Evolutionary conservation across 2,329 filamentous ascomycete species (phyloP).

Genomic region (Hypoxylon sp.): DNA sequence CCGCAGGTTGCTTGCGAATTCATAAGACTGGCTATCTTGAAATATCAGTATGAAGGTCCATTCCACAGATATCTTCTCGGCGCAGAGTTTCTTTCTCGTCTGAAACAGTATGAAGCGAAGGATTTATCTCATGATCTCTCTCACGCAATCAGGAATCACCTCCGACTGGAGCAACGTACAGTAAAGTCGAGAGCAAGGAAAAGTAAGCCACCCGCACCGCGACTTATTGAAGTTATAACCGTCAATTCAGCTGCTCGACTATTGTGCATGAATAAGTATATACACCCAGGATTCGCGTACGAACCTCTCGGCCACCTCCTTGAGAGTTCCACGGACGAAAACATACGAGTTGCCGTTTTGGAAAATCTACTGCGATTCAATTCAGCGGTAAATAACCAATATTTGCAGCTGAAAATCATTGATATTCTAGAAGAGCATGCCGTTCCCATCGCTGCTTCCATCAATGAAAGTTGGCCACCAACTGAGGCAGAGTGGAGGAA

Average conservation of each 20-base stretch:
- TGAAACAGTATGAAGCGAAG: constrained; percentile 49
- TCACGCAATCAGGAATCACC: constrained; percentile 50
- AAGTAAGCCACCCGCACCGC: constrained; percentile 17
- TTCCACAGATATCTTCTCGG: constrained; percentile 56
- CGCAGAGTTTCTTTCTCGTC: constrained; percentile 47
- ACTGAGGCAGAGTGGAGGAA: constrained; percentile 53
- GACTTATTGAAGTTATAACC: constrained; percentile 56
- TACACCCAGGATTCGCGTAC: constrained; percentile 48
- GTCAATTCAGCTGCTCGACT: constrained; percentile 59
- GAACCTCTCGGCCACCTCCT: constrained; percentile 54
- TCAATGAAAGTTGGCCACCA: constrained; percentile 52
- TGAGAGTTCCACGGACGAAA: constrained; percentile 53
- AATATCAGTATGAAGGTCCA: constrained; percentile 52
- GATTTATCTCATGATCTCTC: constrained; percentile 52
- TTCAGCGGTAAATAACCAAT: constrained; percentile 31
- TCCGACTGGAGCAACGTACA: constrained; percentile 44
- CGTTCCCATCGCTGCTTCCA: constrained; percentile 51
- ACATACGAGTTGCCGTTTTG: constrained; percentile 53
- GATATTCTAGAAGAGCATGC: constrained; percentile 49
- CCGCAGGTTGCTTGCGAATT: constrained; percentile 53
- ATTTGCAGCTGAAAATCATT: constrained; percentile 47
- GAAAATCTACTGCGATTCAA: constrained; percentile 51
- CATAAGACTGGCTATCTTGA: constrained; percentile 52
- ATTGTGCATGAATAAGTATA: constrained; percentile 51
- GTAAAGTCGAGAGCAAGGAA: background rate